A percentile compares a stretch with the other conserved stretches of the same genome.
phyloP scores from a whole-genome alignment of 2,329 filamentous ascomycete genomes.

The Drechslerella dactyloides region DNA sequence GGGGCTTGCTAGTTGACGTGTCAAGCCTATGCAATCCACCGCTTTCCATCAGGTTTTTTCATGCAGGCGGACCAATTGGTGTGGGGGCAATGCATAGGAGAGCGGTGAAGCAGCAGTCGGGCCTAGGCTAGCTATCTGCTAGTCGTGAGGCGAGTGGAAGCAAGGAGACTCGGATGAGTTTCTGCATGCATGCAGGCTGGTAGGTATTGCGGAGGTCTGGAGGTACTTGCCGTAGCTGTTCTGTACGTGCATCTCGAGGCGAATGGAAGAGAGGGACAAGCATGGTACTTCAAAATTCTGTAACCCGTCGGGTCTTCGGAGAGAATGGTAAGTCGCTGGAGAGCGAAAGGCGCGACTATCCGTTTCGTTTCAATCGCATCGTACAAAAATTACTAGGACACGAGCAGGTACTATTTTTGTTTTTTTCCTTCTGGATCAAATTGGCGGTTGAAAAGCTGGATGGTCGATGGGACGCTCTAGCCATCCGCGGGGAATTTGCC shows the following conservation, averaged over 20 bases:
- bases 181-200: not conserved
- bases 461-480: conserved; percentile 30
- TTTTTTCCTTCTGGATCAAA: conserved; percentile 14
- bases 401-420: not conserved
- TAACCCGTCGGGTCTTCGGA: not conserved
- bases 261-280: not conserved
- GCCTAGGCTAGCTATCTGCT: no score
- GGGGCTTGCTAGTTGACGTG: conserved; percentile 50
- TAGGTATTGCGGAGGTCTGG: not conserved
- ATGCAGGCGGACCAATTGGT: conserved; percentile 44
- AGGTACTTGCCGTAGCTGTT: not conserved
- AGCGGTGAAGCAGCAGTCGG: not conserved
- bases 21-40: conserved; percentile 50
- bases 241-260: not conserved
- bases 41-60: conserved; percentile 29
- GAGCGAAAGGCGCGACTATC: conserved; percentile 14
- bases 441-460: conserved; percentile 1
- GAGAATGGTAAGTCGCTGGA: not conserved
- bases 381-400: conserved; percentile 34
- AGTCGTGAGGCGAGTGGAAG: no score
- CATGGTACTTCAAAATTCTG: not conserved
- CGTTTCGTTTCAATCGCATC: conserved; percentile 49
- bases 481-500: conserved; percentile 51
- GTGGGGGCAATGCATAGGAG: conserved; percentile 17
- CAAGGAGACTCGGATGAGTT: no score